Base-by-base conservation (phyloP, 257 asterid species). In the Cinchona pubescens region DNA sequence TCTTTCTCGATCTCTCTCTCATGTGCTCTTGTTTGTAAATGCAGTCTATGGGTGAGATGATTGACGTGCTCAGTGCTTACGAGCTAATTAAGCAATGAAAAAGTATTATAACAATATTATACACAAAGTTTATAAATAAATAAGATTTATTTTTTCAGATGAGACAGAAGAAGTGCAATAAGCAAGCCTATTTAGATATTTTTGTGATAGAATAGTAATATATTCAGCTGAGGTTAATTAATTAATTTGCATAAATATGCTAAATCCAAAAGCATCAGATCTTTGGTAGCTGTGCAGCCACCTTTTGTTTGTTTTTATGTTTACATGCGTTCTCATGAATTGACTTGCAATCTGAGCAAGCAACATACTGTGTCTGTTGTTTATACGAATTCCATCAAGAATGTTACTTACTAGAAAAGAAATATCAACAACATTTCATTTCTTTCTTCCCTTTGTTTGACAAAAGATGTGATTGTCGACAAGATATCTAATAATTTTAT, bases 61-160 rank as follows among this genome's bases (percentile, higher is more conserved):
- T 91, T 88, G 79, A 76, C 70, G 42, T 86, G 83, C 43, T 85
- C 86, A 79, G 87, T 82, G 89, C 86, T 92, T 86, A 86, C 94
- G 82, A 88, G 83, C 90, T 79, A 77, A 81, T 81, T 85, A 92
- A 92, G 94, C 96, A 92, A 92, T 64, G 82, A 82, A 87, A 85
- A 82, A 25, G 72, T 83, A 78, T 80, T 64, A 70, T 85, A 79
- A 69, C 5, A 4, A 10, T 40, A 4, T 79, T 40, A 55, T 69
- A 27, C 32, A 16, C 15, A 21, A 48, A 14, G 15, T 15, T 15
- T 42, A 14, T 34, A 56, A 55, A 29, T 37, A n/a, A 21, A 8
- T 34, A 53, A 29, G 3, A 48, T 19, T 25, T 21, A 43, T 67
- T 25, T 67, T 71, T 65, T 51, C 35, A 9, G 25, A 49, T 49